A percentile compares a stretch with the other conserved stretches of the same genome.
Conservation (phyloP, 495 filamentous ascomycete species). For the Astrothelium macrocarpum region DNA sequence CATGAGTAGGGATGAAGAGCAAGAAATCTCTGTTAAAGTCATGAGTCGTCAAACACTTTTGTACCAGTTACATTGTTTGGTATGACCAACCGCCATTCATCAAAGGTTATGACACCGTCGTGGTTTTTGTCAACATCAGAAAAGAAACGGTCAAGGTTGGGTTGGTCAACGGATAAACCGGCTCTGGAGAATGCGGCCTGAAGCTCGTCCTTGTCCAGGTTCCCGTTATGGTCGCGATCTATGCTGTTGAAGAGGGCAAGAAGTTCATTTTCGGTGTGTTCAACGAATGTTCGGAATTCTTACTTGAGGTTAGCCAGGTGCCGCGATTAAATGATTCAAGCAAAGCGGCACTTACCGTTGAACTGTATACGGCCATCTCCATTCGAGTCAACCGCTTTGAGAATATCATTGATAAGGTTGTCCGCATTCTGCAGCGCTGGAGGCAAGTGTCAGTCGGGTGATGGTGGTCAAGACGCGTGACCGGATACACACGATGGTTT, state of each 20-base stretch:
- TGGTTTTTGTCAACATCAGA: slow-evolving; percentile 78
- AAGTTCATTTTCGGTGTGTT: slow-evolving; percentile 73
- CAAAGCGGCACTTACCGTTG: slow-evolving; percentile 47
- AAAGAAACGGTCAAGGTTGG: slow-evolving; percentile 78
- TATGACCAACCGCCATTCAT: slow-evolving; percentile 76
- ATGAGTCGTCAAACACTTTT: not conserved
- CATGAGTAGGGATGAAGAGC: slow-evolving; percentile 76
- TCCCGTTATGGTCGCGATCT: slow-evolving; percentile 77
- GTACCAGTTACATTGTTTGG: not conserved
- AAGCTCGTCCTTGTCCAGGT: slow-evolving; percentile 78
- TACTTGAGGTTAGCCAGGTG: slow-evolving; percentile 10
- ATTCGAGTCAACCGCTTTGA: slow-evolving; percentile 72
- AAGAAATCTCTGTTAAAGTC: slow-evolving; percentile 68
- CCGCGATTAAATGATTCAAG: not conserved
- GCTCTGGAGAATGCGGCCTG: slow-evolving; percentile 63
- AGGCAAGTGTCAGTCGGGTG: slow-evolving; percentile 13
- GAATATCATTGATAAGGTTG: slow-evolving; percentile 66
- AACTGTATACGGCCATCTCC: slow-evolving; percentile 85
- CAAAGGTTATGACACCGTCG: slow-evolving; percentile 80
- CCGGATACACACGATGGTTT: slow-evolving; percentile 72
- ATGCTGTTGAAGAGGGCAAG: slow-evolving; percentile 75
- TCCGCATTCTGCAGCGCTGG: slow-evolving; percentile 91
- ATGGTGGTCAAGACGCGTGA: slow-evolving; percentile 25
- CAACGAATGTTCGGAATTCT: slow-evolving; percentile 87
- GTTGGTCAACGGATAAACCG: slow-evolving; percentile 66